Conservation (phyloP, 768 basidiomycete genomes). For the Termitomyces sp. region DNA sequence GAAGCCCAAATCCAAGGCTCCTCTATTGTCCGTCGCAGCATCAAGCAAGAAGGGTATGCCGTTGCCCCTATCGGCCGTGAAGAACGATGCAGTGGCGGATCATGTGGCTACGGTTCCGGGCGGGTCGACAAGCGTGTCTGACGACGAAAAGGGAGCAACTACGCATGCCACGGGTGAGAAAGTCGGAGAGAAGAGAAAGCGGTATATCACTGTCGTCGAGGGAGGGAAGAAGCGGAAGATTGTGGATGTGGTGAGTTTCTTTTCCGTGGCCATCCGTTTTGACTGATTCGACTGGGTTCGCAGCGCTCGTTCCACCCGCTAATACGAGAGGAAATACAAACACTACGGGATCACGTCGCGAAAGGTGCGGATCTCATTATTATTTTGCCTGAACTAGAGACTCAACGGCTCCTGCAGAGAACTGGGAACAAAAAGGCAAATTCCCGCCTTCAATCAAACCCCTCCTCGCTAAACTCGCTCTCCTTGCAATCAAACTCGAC, state of each 20-base stretch:
- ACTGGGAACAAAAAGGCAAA: constrained; percentile 78
- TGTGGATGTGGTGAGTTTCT: constrained; percentile 47
- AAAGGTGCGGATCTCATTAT: constrained; percentile 35
- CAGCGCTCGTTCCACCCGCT: constrained; percentile 69
- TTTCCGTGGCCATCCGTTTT: neutral
- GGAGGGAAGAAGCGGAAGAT: constrained; percentile 68
- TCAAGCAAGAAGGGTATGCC: constrained; percentile 2
- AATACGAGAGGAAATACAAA: constrained; percentile 54
- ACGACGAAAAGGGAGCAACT: constrained; percentile 2
- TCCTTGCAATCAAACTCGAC: constrained; percentile 75
- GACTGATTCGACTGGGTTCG: constrained; percentile 1
- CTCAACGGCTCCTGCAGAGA: constrained; percentile 36
- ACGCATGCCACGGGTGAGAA: neutral
- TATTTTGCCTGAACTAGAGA: neutral
- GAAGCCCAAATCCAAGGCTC: constrained; percentile 68
- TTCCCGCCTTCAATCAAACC: constrained; percentile 84
- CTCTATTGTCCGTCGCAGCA: constrained; percentile 5
- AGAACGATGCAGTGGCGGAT: neutral
- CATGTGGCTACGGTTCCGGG: neutral
- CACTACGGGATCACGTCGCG: constrained; percentile 53
- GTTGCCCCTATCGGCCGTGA: neutral
- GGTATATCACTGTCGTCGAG: constrained; percentile 45
- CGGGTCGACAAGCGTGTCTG: constrained; percentile 1
- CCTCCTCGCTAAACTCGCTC: constrained; percentile 59
- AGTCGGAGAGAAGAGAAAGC: constrained; percentile 45